These are phyloP conservation scores for Penicillium egyptiacum DNA, from an alignment of 495 filamentous ascomycete species.

Conservation along the genomic window DNA sequence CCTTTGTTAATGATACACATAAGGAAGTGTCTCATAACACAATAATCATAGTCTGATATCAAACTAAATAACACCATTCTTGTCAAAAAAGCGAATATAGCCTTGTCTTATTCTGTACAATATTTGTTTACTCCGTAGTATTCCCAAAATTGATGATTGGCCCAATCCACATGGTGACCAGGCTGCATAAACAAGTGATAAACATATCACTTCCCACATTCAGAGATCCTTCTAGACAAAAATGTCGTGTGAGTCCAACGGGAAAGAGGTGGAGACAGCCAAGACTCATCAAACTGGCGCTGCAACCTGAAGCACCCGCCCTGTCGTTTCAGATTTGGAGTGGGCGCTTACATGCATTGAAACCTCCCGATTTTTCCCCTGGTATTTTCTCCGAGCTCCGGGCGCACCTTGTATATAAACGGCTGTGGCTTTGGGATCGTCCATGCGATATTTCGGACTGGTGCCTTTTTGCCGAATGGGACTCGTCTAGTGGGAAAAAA, in stretches of 20 bases:
- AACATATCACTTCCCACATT: constrained; percentile 22
- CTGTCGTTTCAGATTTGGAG: constrained; percentile 33
- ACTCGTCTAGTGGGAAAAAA: constrained; percentile 12
- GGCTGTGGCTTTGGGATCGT: constrained; percentile 19
- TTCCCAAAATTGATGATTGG: constrained; percentile 4
- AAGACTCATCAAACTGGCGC: constrained; percentile 37
- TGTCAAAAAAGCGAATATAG: neutral
- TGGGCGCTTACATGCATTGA: constrained; percentile 38
- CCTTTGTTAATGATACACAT: neutral
- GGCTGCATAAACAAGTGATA: constrained; percentile 21
- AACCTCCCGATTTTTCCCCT: constrained; percentile 13
- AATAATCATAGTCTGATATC: neutral
- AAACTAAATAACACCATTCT: neutral
- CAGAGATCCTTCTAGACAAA: constrained; percentile 3
- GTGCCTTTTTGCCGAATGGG: constrained; percentile 1
- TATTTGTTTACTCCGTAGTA: neutral
- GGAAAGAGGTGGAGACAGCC: constrained; percentile 19
- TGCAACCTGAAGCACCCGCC: constrained; percentile 38
- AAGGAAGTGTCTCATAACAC: neutral
- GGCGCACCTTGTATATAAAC: constrained; percentile 6
- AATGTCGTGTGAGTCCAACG: constrained; percentile 16
- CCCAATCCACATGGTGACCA: constrained; percentile 13
- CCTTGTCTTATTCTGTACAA: neutral
- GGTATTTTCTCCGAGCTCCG: constrained; percentile 23
- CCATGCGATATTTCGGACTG: constrained; percentile 5